phyloP scores from a whole-genome alignment of 352 stramenopile genomes.

The Pythium brassicae region DNA sequence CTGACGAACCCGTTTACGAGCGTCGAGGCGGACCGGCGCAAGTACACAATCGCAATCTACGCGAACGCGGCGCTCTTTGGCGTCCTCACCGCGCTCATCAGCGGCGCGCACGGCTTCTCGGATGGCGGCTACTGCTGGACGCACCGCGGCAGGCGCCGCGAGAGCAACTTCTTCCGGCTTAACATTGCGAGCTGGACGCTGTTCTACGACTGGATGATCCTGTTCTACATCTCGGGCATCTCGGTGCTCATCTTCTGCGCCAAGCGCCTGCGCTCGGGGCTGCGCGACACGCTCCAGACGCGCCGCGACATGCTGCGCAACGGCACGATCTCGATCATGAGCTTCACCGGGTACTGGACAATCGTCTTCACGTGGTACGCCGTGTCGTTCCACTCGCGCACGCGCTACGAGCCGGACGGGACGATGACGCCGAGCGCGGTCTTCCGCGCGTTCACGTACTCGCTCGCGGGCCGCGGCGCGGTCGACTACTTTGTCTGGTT shows the following conservation, averaged over 20 bases:
- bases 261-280: conserved; percentile 56
- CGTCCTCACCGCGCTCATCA: conserved; percentile 31
- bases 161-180: conserved; percentile 65
- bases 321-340: conserved; percentile 73
- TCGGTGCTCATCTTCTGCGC: conserved; percentile 60
- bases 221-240: conserved; percentile 78
- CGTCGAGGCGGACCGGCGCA: conserved; percentile 52
- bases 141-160: conserved; percentile 31
- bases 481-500: conserved; percentile 87
- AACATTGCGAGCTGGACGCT: conserved; percentile 72
- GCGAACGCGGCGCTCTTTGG: conserved; percentile 29
- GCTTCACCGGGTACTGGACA: conserved; percentile 81
- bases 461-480: conserved; percentile 54
- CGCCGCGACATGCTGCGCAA: conserved; percentile 78
- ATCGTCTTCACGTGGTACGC: conserved; percentile 80
- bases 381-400: conserved; percentile 60
- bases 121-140: conserved; percentile 84
- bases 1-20: conserved; percentile 86
- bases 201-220: conserved; percentile 85
- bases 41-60: conserved; percentile 67
- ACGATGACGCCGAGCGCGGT: conserved; percentile 38
- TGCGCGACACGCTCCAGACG: conserved; percentile 72
- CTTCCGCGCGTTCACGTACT: conserved; percentile 70
- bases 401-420: conserved; percentile 30
- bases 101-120: conserved; percentile 42